Conservation (phyloP, 2,329 filamentous ascomycete genomes). For the Hansfordia pulvinata region DNA sequence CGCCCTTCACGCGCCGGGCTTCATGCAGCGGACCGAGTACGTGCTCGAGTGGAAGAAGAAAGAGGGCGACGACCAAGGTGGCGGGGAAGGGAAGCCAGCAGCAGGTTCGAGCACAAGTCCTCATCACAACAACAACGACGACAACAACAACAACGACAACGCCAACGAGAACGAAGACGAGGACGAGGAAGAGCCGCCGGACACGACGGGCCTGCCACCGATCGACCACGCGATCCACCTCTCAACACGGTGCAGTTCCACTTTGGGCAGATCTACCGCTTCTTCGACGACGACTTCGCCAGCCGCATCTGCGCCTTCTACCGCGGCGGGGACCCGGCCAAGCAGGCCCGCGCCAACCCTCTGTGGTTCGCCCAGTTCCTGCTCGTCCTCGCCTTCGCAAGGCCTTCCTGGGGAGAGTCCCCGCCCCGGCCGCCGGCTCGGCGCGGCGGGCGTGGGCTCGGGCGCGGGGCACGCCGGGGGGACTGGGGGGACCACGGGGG, state of each 20-base stretch:
- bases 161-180: too few species aligned
- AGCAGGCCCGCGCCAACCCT: slow-evolving; percentile 9
- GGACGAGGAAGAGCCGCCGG: slow-evolving; percentile 12
- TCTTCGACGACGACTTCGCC: slow-evolving; percentile 20
- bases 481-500: too few species aligned
- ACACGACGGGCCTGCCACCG: slow-evolving; percentile 19
- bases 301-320: slow-evolving; percentile 15
- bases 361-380: slow-evolving; percentile 15
- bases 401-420: slow-evolving; percentile 12
- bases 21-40: too few species aligned
- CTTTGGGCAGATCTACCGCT: slow-evolving; percentile 19
- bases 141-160: slow-evolving; percentile 18
- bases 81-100: too few species aligned
- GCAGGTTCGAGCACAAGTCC: too few species aligned
- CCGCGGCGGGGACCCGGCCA: slow-evolving; percentile 5
- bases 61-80: too few species aligned
- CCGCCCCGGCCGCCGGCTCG: too few species aligned
- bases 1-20: too few species aligned
- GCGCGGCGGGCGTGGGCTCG: too few species aligned
- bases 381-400: slow-evolving; percentile 13
- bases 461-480: too few species aligned
- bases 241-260: slow-evolving; percentile 22
- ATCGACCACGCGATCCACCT: slow-evolving; percentile 18
- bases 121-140: too few species aligned
- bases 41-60: too few species aligned